Evolutionary conservation across 2,329 filamentous ascomycete species (phyloP), one percentile per base, ranked within the genome.

Genomic region (Aspergillus brunneoviolaceus): DNA sequence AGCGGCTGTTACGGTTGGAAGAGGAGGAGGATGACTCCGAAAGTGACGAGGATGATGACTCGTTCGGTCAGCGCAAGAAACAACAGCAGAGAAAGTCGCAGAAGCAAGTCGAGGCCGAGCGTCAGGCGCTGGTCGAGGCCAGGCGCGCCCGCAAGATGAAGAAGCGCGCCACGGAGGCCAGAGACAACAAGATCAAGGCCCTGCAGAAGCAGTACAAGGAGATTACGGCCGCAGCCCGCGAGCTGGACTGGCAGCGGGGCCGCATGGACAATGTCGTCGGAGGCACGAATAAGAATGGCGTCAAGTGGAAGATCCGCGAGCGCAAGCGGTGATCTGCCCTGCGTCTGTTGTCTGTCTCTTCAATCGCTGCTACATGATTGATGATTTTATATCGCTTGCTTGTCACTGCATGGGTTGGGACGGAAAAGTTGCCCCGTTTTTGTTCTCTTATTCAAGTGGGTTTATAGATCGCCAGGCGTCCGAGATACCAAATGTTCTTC

Each of bases 261-360:
- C 83, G 82, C 72, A 88, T 88, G 85, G 82, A 80, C 64, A 82
- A 83, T 61, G 82, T 79, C 2, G 77, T 85, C 3, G 86, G 85
- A 19, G 86, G 86, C 0, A 79, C 83, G 57, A 88, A 87, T 73
- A 87, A 87, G 74, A 78, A 84, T 59, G 86, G 86, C 9, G 77
- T 85, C 67, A 87, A 86, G 68, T 89, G 85, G 80, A 88, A 87
- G 77, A 77, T 85, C 49, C 77, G 85, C 58, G 84, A 87, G 76
- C 77, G 86, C 65, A 88, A 87, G 78, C 63, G 59, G 65, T 69
- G 60, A 68, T 66, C 25, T 25, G 27, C 9, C 27, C 27, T 29
- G 5, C 19, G 27, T 19, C 23, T 19, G 25, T 23, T 58, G 45
- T 49, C 19, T 25, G 25, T 51, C 27, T 53, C 42, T 47, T 52